phyloP scores from a whole-genome alignment of 148 eudicot genomes.

The Persicaria tinctoria region DNA sequence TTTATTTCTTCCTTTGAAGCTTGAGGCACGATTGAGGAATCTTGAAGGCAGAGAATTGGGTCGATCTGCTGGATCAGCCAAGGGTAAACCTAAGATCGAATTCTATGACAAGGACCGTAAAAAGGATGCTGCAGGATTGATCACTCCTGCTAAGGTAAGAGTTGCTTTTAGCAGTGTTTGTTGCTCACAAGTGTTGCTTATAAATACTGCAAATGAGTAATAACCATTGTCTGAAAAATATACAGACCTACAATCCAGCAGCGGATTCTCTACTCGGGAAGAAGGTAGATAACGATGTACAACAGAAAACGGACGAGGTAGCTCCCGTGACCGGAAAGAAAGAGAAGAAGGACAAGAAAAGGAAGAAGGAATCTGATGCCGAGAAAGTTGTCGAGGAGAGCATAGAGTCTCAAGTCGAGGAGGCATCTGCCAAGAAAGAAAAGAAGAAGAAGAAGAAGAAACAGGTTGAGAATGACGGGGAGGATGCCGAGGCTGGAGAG shows the following conservation, averaged over 20 bases:
- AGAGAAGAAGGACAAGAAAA: slow-evolving; percentile 21
- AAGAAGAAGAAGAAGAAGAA: slow-evolving; percentile 15
- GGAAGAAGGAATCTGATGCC: slow-evolving; percentile 27
- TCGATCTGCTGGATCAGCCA: slow-evolving; percentile 81
- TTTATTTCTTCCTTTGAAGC: slow-evolving; percentile 25
- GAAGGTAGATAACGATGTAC: neutral
- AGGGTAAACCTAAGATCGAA: slow-evolving; percentile 90
- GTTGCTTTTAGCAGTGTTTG: neutral
- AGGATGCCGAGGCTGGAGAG: slow-evolving; percentile 16
- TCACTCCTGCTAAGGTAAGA: slow-evolving; percentile 82
- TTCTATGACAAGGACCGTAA: slow-evolving; percentile 79
- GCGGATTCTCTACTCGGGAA: slow-evolving; percentile 57
- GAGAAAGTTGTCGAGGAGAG: slow-evolving; percentile 11
- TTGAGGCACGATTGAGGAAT: slow-evolving; percentile 75
- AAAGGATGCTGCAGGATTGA: slow-evolving; percentile 74
- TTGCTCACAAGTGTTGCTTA: neutral
- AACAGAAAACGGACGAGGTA: neutral
- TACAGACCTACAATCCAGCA: slow-evolving; percentile 77
- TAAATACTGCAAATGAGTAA: neutral
- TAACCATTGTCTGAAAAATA: neutral
- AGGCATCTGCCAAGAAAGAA: slow-evolving; percentile 7
- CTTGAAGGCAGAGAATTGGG: slow-evolving; percentile 83
- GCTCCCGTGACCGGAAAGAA: slow-evolving; percentile 12
- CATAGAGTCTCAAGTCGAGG: neutral
- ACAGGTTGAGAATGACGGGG: neutral